Base-by-base conservation (phyloP, 768 basidiomycete genomes). In the Neoboletus brunneissimus region DNA sequence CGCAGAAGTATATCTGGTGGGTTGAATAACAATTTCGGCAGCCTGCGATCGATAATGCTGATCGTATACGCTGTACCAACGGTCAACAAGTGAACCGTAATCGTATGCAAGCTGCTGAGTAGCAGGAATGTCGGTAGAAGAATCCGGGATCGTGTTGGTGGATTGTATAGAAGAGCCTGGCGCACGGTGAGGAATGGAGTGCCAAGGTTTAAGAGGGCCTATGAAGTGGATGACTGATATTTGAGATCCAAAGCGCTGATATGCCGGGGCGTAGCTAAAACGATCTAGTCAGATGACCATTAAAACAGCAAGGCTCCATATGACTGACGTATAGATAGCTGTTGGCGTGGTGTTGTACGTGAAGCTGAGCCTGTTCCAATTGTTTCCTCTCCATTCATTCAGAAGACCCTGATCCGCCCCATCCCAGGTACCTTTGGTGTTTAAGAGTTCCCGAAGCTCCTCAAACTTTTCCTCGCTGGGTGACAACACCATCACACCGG, bases 311-410 rank as follows among this genome's bases (percentile, higher is more conserved):
- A 67, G 62, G 55, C 54, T 43, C 45, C 25, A 47, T 53, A 58
- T 54, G 34, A 84, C 91, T 79, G 67, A 95, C 89, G 92, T 94
- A 77, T 98, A 98, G 52, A 88, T 93, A 56, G 96, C 94, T 15
- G 94, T 94, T 18, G 97, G 97, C 3, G 97, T 98, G 16, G 95
- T 97, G 73, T 99, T 99, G 77, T 97, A 99, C 41, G 87, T 92
- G 75, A 98, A 99, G 70, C 94, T 94, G 63, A 99, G 85, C 64
- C 94, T 82, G 65, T 97, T 84, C 97, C 97, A 99, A 67, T 91
- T 72, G 20, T 71, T 72, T 32, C 87, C 86, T 62, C 89, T 79
- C 94, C 94, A 98, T 76, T 98, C 95, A 66, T 98, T 98, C 61
- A 98, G 80, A 59, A 98, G 76, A 16, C 97, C 97, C 72, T 99